These are phyloP conservation scores for Stenogyne calaminthoides DNA, from an alignment of 305 asterid genomes.

Conservation along the genomic window DNA sequence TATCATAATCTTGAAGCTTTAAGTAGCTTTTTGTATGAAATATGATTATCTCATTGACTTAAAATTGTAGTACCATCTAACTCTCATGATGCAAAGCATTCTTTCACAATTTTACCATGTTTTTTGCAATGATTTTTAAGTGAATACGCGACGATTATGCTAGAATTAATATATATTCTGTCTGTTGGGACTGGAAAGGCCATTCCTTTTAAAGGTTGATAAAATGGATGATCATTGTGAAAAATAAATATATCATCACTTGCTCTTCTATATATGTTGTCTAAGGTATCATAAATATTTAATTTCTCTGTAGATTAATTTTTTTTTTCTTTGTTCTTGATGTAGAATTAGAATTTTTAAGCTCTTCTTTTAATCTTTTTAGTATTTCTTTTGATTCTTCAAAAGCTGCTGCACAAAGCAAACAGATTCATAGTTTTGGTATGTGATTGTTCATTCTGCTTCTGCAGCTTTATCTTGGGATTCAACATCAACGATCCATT, in stretches of 20 bases:
- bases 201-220: slow-evolving; percentile 15
- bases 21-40: slow-evolving; percentile 13
- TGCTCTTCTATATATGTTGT: background rate
- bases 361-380: too few species aligned
- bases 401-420: background rate
- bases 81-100: slow-evolving; percentile 31
- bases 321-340: background rate
- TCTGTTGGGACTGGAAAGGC: slow-evolving; percentile 22
- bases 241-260: background rate
- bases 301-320: background rate
- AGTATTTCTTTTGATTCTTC: too few species aligned
- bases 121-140: slow-evolving; percentile 32
- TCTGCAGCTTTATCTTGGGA: background rate
- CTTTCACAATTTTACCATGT: slow-evolving; percentile 9
- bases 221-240: background rate
- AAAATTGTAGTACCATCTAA: slow-evolving; percentile 5
- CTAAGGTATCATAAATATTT: background rate
- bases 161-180: background rate
- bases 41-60: slow-evolving; percentile 35
- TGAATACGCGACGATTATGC: slow-evolving; percentile 21
- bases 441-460: too few species aligned
- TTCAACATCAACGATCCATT: background rate
- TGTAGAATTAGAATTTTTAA: background rate
- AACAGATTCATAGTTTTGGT: too few species aligned
- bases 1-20: slow-evolving; percentile 30